Base-by-base conservation (phyloP, 1,284 basidiomycete genomes). In the Fomitopsis betulina region DNA sequence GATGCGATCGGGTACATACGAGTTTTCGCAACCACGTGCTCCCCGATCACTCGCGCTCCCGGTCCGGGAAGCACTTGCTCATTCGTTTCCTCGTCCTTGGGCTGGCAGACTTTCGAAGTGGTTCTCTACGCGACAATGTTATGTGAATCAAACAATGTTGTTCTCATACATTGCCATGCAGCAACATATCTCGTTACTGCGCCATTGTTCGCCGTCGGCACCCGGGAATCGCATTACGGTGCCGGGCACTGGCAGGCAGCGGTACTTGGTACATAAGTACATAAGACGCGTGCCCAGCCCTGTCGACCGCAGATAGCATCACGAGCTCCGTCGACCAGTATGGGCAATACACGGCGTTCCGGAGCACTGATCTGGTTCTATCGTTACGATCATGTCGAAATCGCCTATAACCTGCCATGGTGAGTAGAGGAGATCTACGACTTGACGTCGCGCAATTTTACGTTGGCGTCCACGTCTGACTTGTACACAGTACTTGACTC, bases 331-430 rank as follows among this genome's bases (percentile, higher is more conserved):
- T 47, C 2, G 25, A 12, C 45, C 15, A 13, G 45, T 15, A n/a
- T n/a, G n/a, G 21, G 10, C 25, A 8, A 30, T 30, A 30, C 8
- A 30, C 5, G 27, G 8, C 27, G 27, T 30, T 30, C 27, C n/a
- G n/a, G 35, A 23, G 10, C 42, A 43, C 42, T 7, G 19, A 37
- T 27, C 25, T 13, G 25, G 25, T 25, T 47, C 30, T 30, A 47
- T 47, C 45, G 15, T n/a, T 27, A 19, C 50, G 25, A 57, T 32
- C 53, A 87, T 84, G 83, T 74, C 76, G 5, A 86, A 83, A 66
- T 92, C 92, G 2, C 91, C 92, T 1, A 91, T 96, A 60, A 96
- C 94, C 38, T 96, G 94, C 71, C 94, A 96, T 65, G 86, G 92
- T 91, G 62, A 57, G 79, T 56, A 54, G 3, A n/a, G 39, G 17